phyloP scores from a whole-genome alignment of 116 monocot genomes.

The Trichopus zeylanicus region DNA sequence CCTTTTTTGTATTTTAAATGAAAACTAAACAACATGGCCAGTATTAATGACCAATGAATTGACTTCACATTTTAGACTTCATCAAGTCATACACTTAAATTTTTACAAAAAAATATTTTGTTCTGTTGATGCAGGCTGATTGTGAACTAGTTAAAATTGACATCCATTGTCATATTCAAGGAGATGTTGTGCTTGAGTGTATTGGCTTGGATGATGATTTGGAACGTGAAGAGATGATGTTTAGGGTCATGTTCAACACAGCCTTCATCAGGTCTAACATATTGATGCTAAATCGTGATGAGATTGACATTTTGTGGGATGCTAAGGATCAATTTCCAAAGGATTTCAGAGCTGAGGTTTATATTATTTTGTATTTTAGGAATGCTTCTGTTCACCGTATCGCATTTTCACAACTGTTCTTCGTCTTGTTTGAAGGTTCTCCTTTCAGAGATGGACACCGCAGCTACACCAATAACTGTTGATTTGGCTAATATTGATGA shows the following conservation, averaged over 20 bases:
- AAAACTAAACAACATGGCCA: no score
- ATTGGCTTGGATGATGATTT: slow-evolving; percentile 31
- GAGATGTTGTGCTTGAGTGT: slow-evolving; percentile 50
- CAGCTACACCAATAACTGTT: slow-evolving; percentile 3
- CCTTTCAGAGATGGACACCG: slow-evolving; percentile 28
- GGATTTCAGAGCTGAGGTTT: slow-evolving; percentile 39
- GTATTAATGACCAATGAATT: no score
- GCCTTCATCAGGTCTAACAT: slow-evolving; percentile 46
- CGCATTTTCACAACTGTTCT: not conserved
- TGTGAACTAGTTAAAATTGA: slow-evolving; percentile 43
- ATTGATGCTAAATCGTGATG: slow-evolving; percentile 40
- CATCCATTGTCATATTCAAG: slow-evolving; percentile 36
- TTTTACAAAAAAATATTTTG: not conserved
- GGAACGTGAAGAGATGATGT: slow-evolving; percentile 35
- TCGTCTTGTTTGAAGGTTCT: slow-evolving; percentile 24
- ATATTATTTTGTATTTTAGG: not conserved
- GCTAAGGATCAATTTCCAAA: slow-evolving; percentile 41
- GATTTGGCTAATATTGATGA: slow-evolving; percentile 16
- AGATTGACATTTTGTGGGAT: slow-evolving; percentile 40
- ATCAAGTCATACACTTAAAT: not conserved
- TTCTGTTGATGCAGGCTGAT: slow-evolving; percentile 20
- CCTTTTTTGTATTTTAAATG: no score
- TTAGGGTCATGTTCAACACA: slow-evolving; percentile 48
- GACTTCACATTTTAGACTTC: not conserved
- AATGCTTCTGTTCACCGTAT: not conserved